phyloP scores from a whole-genome alignment of 2,329 filamentous ascomycete species.

The Aspergillus japonicus region DNA sequence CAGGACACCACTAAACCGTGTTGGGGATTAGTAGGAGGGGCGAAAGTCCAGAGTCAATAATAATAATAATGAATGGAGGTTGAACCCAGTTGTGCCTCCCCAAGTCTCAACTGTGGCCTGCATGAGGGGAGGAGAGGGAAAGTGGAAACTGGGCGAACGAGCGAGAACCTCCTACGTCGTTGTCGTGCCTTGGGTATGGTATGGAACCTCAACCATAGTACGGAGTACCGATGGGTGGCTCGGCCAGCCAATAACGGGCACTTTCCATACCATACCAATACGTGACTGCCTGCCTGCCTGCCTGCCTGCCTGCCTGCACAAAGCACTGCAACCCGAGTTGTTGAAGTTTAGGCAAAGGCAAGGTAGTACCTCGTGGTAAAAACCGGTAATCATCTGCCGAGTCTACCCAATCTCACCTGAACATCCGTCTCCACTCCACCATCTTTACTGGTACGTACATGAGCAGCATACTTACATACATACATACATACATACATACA shows the following conservation, averaged over 20 bases:
- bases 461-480: not conserved
- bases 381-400: not conserved
- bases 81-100: not conserved
- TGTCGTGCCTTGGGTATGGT: not conserved
- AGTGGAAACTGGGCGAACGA: constrained; percentile 23
- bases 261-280: constrained; percentile 16
- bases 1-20: not conserved
- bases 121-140: constrained; percentile 6
- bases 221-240: not conserved
- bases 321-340: not conserved
- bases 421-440: constrained; percentile 6
- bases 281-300: not conserved
- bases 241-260: constrained; percentile 8
- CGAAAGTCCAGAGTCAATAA: constrained; percentile 9
- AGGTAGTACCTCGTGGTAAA: not conserved
- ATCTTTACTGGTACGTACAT: not conserved
- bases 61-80: constrained; percentile 2
- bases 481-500: not conserved
- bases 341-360: not conserved
- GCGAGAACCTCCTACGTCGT: constrained; percentile 20
- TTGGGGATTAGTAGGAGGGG: constrained; percentile 7
- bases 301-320: too few species aligned
- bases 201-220: too few species aligned
- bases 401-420: not conserved
- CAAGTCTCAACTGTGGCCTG: too few species aligned